These are phyloP conservation scores for Sclerospora graminicola DNA, from an alignment of 352 stramenopile species.

Conservation along the genomic window DNA sequence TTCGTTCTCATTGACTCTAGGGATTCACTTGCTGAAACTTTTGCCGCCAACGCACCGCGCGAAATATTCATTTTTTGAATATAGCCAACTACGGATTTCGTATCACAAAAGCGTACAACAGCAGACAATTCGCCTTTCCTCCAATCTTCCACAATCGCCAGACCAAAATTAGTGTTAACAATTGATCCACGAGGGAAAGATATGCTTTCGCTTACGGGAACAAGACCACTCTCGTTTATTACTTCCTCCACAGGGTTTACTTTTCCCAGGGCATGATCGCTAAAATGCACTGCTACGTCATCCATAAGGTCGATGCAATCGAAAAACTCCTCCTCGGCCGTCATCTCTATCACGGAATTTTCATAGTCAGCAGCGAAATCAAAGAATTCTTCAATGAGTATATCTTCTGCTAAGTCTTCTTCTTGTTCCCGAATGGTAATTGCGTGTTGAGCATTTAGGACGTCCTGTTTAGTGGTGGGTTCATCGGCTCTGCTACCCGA, in stretches of 20 bases:
- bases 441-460: slow-evolving; percentile 19
- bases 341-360: slow-evolving; percentile 37
- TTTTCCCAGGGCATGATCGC: slow-evolving; percentile 7
- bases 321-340: slow-evolving; percentile 81
- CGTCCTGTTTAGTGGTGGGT: slow-evolving; percentile 5
- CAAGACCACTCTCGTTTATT: not conserved
- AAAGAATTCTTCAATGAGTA: slow-evolving; percentile 78
- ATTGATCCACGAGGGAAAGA: slow-evolving; percentile 43
- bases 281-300: slow-evolving; percentile 40
- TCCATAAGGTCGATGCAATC: slow-evolving; percentile 68
- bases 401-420: slow-evolving; percentile 32
- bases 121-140: slow-evolving; percentile 23
- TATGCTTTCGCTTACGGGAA: slow-evolving; percentile 2
- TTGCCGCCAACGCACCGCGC: slow-evolving; percentile 42
- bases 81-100: slow-evolving; percentile 32
- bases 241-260: slow-evolving; percentile 10
- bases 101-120: slow-evolving; percentile 32
- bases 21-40: slow-evolving; percentile 21
- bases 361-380: slow-evolving; percentile 59
- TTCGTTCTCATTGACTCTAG: slow-evolving; percentile 48
- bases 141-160: slow-evolving; percentile 48
- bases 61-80: slow-evolving; percentile 55
- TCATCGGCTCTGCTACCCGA: slow-evolving; percentile 2
- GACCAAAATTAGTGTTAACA: slow-evolving; percentile 57
- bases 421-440: slow-evolving; percentile 23